phyloP scores from a whole-genome alignment of 2,329 filamentous ascomycete genomes.

The Talaromyces sp. region DNA sequence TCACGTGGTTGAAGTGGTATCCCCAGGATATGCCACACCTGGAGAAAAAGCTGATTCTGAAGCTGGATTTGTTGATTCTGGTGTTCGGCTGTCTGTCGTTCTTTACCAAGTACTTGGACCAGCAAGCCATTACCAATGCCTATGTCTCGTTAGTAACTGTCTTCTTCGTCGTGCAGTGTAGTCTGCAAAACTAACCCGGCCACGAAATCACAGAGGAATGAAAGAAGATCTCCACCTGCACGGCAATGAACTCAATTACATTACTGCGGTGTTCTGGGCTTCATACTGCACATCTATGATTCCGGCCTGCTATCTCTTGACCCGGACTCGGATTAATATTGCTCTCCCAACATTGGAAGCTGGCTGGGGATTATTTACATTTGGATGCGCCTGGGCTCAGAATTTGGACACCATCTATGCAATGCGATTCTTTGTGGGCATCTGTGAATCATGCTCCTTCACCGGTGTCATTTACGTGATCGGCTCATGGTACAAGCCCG shows the following conservation, averaged over 20 bases:
- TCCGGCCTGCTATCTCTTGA: slow-evolving; percentile 37
- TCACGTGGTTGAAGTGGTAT: slow-evolving; percentile 17
- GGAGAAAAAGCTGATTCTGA: slow-evolving; percentile 44
- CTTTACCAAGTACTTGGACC: slow-evolving; percentile 45
- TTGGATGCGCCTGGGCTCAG: slow-evolving; percentile 21
- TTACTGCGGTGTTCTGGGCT: slow-evolving; percentile 27
- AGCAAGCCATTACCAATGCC: slow-evolving; percentile 45
- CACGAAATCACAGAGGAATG: slow-evolving; percentile 17
- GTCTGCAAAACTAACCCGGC: background rate
- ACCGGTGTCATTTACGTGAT: slow-evolving; percentile 25
- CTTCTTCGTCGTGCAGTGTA: background rate
- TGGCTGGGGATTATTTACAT: slow-evolving; percentile 23
- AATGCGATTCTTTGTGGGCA: slow-evolving; percentile 34
- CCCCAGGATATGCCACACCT: slow-evolving; percentile 15
- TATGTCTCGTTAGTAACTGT: slow-evolving; percentile 23
- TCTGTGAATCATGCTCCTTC: slow-evolving; percentile 31
- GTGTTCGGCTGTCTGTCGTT: slow-evolving; percentile 41
- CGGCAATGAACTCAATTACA: slow-evolving; percentile 28
- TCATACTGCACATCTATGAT: slow-evolving; percentile 41
- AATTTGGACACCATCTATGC: slow-evolving; percentile 28
- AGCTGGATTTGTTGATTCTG: slow-evolving; percentile 46
- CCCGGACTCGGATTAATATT: slow-evolving; percentile 23
- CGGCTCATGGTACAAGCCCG: slow-evolving; percentile 16
- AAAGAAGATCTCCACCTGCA: slow-evolving; percentile 22
- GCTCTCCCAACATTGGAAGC: slow-evolving; percentile 21